A percentile compares a stretch with the other conserved stretches of the same genome.
These are phyloP conservation scores for Diaporthe longicolla DNA, from an alignment of 2,329 filamentous ascomycete genomes.

Conservation along the genomic window DNA sequence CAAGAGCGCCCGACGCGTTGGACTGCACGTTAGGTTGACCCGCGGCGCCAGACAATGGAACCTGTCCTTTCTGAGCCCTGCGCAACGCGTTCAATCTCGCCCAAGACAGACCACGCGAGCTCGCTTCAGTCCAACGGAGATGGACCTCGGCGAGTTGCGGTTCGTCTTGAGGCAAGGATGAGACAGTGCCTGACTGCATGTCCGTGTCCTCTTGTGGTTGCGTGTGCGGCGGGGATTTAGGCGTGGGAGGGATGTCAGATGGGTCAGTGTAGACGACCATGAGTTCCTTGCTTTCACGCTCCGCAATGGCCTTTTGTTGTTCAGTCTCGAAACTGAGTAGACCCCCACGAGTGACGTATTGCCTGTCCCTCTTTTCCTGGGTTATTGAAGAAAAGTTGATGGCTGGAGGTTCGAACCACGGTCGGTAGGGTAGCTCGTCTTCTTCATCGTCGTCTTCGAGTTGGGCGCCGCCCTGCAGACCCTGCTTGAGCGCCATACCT, in stretches of 20 bases:
- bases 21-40: conserved; percentile 22
- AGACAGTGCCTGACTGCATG: conserved; percentile 28
- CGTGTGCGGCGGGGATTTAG: conserved; percentile 65
- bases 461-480: conserved; percentile 53
- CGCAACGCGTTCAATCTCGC: conserved; percentile 60
- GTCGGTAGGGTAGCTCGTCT: conserved; percentile 66
- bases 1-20: conserved; percentile 49
- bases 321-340: conserved; percentile 64
- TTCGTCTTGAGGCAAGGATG: conserved; percentile 48
- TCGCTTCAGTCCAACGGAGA: conserved; percentile 62
- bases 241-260: conserved; percentile 69
- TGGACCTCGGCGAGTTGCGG: conserved; percentile 64
- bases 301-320: conserved; percentile 68
- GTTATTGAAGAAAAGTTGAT: conserved; percentile 64
- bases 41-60: conserved; percentile 26
- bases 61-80: conserved; percentile 49
- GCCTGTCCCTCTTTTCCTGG: conserved; percentile 61
- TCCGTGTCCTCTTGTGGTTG: conserved; percentile 36
- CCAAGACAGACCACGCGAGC: conserved; percentile 59
- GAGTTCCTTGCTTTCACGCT: conserved; percentile 71
- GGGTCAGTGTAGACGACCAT: conserved; percentile 72
- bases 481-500: conserved; percentile 76
- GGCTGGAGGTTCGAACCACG: conserved; percentile 64
- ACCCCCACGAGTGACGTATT: conserved; percentile 69
- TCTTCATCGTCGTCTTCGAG: conserved; percentile 67